A percentile compares a stretch with the other conserved stretches of the same genome.
Evolutionary conservation across 345 rosid species (phyloP).

Genomic region (Iberis pinnata): DNA sequence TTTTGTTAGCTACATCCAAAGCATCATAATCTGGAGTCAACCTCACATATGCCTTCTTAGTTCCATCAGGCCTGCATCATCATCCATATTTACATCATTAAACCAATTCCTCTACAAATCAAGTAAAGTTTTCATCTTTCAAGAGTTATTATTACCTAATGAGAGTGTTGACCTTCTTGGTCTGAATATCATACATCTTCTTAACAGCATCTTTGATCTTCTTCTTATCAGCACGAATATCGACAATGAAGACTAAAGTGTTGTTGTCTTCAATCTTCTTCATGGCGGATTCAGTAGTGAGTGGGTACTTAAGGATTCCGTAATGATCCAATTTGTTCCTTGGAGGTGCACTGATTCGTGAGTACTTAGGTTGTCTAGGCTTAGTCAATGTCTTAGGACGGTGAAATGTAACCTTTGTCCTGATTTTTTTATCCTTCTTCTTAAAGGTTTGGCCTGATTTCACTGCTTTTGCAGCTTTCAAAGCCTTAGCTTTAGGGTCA

Average conservation of each 20-base stretch:
- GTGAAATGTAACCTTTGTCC: slow-evolving; percentile 33
- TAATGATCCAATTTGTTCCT: slow-evolving; percentile 37
- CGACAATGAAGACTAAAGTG: slow-evolving; percentile 55
- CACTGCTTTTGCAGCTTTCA: slow-evolving; percentile 56
- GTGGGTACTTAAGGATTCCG: slow-evolving; percentile 52
- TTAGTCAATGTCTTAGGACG: slow-evolving; percentile 34
- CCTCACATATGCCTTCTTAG: slow-evolving; percentile 90
- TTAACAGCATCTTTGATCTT: slow-evolving; percentile 59
- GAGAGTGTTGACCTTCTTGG: slow-evolving; percentile 62
- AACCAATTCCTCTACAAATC: not conserved
- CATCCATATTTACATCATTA: not conserved
- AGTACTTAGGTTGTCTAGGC: slow-evolving; percentile 25
- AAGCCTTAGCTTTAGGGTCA: slow-evolving; percentile 52
- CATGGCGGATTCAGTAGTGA: slow-evolving; percentile 64
- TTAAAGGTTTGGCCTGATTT: slow-evolving; percentile 48
- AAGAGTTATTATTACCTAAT: slow-evolving; percentile 43
- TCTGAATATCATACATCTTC: slow-evolving; percentile 58
- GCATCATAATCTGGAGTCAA: slow-evolving; percentile 89
- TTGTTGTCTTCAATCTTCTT: slow-evolving; percentile 65
- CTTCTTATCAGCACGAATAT: slow-evolving; percentile 60
- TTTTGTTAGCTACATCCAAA: slow-evolving; percentile 95
- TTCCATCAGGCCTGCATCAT: slow-evolving; percentile 76
- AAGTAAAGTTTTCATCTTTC: too few relatives aligned
- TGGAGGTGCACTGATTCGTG: slow-evolving; percentile 24
- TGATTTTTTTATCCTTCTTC: slow-evolving; percentile 32